Conservation (phyloP, 768 basidiomycete species). For the Hydnum rufescens region DNA sequence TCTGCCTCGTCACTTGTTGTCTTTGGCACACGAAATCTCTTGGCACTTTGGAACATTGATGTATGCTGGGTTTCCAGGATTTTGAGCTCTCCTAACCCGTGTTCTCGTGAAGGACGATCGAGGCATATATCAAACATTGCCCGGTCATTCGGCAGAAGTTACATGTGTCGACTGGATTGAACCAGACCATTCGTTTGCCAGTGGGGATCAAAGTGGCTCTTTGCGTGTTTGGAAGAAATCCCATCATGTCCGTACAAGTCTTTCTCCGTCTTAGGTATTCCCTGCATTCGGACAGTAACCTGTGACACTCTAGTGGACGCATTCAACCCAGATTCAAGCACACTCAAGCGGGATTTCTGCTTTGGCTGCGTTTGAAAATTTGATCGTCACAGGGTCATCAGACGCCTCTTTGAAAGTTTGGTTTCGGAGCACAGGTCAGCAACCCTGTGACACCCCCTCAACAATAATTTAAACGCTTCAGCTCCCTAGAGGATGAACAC, state of each 20-base stretch:
- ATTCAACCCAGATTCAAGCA: conserved; percentile 27
- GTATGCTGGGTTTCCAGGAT: no score
- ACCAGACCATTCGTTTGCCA: conserved; percentile 31
- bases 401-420: conserved; percentile 67
- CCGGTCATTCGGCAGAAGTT: conserved; percentile 52
- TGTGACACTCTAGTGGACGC: conserved; percentile 35
- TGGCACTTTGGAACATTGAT: conserved; percentile 40
- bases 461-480: background rate
- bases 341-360: conserved; percentile 56
- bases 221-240: conserved; percentile 39
- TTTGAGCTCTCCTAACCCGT: no score
- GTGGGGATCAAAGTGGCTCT: conserved; percentile 57
- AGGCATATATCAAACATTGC: conserved; percentile 49
- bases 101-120: no score
- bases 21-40: conserved; percentile 34
- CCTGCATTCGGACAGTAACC: background rate
- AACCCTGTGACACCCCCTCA: background rate
- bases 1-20: conserved; percentile 25
- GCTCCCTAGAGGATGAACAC: background rate
- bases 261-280: background rate
- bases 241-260: conserved; percentile 19
- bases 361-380: conserved; percentile 29
- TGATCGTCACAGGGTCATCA: conserved; percentile 61
- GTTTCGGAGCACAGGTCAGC: conserved; percentile 19
- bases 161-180: conserved; percentile 54